Conservation (phyloP, 768 basidiomycete genomes). For the Leccinum ochraceum region DNA sequence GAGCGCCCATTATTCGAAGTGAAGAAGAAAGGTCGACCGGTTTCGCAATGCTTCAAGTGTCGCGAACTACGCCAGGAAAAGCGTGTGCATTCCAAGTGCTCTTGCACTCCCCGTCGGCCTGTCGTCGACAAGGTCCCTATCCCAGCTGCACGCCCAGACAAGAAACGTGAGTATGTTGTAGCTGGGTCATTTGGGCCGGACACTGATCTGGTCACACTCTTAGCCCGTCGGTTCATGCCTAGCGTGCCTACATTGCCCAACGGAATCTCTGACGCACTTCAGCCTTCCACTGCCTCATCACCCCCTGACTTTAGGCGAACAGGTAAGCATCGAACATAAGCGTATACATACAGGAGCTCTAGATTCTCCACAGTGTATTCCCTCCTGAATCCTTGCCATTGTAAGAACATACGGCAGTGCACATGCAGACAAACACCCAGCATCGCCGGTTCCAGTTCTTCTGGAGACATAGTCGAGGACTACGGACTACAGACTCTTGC, state of each 20-base stretch:
- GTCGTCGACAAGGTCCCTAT: conserved; percentile 33
- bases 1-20: conserved; percentile 91
- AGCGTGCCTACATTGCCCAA: conserved; percentile 73
- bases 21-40: conserved; percentile 90
- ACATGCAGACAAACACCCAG: conserved; percentile 38
- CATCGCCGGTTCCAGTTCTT: conserved; percentile 7
- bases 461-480: conserved; percentile 1
- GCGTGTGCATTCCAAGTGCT: conserved; percentile 81
- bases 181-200: conserved; percentile 5
- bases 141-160: conserved; percentile 34
- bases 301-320: conserved; percentile 49
- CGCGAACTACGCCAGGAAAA: conserved; percentile 79
- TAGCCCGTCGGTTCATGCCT: conserved; percentile 70
- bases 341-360: background rate
- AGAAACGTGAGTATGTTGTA: conserved; percentile 30
- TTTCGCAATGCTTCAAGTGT: conserved; percentile 87
- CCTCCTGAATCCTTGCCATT: conserved; percentile 65
- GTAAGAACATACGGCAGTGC: conserved; percentile 56
- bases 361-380: conserved; percentile 48
- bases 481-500: conserved; percentile 38
- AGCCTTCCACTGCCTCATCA: conserved; percentile 27
- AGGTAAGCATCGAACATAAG: conserved; percentile 36
- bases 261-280: conserved; percentile 59
- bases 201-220: conserved; percentile 13
- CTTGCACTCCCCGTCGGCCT: conserved; percentile 51